Conservation (phyloP, 2,329 filamentous ascomycete species). For the Cytospora schulzeri region DNA sequence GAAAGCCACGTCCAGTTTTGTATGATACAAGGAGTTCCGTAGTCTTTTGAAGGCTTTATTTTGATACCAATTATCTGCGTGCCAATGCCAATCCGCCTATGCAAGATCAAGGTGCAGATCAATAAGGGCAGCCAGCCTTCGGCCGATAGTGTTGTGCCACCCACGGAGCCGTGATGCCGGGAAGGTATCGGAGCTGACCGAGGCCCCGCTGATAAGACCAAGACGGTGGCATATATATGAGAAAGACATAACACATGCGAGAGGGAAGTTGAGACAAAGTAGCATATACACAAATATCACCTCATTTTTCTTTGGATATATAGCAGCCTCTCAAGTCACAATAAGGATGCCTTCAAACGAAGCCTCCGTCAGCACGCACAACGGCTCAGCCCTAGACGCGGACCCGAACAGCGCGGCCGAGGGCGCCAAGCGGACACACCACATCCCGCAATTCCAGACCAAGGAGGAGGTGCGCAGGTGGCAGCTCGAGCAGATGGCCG, state of each 20-base stretch:
- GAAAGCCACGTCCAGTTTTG: slow-evolving; percentile 22
- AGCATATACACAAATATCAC: neutral
- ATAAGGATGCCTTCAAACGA: neutral
- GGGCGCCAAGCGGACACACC: too few species aligned
- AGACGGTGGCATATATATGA: neutral
- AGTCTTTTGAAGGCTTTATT: slow-evolving; percentile 16
- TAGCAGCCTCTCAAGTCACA: neutral
- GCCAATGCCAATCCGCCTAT: too few species aligned
- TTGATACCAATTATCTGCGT: slow-evolving; percentile 3
- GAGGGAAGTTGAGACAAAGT: neutral
- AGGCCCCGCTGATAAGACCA: neutral
- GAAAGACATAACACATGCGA: neutral
- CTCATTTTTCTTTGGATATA: neutral
- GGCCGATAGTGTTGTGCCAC: neutral
- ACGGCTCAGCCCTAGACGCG: neutral
- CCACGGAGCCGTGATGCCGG: neutral
- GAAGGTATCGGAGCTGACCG: neutral
- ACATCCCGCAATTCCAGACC: slow-evolving; percentile 2
- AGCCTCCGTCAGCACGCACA: neutral
- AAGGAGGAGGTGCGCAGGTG: slow-evolving; percentile 34
- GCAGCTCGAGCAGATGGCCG: slow-evolving; percentile 46
- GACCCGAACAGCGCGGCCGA: too few species aligned
- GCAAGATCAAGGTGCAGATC: too few species aligned
- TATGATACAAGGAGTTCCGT: slow-evolving; percentile 25
- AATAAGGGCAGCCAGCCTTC: neutral